Base-by-base conservation (phyloP, 164 flowering plant genomes). In the Annona squamosa region DNA sequence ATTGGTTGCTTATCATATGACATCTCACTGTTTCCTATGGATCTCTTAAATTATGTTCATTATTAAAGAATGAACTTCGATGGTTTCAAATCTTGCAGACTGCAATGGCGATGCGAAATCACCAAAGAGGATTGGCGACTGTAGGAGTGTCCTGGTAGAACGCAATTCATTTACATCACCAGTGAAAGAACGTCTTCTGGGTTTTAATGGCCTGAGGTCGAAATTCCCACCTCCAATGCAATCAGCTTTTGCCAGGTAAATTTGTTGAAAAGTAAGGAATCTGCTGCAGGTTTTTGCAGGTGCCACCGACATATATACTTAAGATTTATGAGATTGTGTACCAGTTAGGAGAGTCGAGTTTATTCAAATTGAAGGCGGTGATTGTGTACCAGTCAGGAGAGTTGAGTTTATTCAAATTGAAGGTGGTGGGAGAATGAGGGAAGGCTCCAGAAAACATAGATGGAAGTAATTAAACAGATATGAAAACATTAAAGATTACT, bases 221-320 rank as follows among this genome's bases (percentile, higher is more conserved):
- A 93, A 88, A 87, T 52, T 86, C 61, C 83, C 78, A 9, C 91
- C 91, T 46, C 85, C 88, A 61, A 74, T 87, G 74, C 95, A 90
- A 79, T 90, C 95, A 75, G 95, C 87, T 72, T 96, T 96, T 85
- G 97, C 99, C 57, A 96, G 96, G 99, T 96, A 82, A 2, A 63
- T 19, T 26, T 42, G 9, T 17, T 63, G 6, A 6, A 18, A 63
- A 63, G 26, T 63, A 63, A 19, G 6, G 18, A 2, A 18, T 4
- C 18, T 56, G 37, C 37, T 5, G 26, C 66, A 26, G 18, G 37
- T 42, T 26, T 26, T 26, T 26, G 37, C 37, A 26, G 37, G 37
- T 26, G 37, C 37, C 37, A 26, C 37, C 37, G 37, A 26, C 37
- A 26, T 26, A 26, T 26, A 26, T 26, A 26, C 37, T 26, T 26